Conservation (phyloP, 495 filamentous ascomycete species). For the Aspergillus heteromorphus region DNA sequence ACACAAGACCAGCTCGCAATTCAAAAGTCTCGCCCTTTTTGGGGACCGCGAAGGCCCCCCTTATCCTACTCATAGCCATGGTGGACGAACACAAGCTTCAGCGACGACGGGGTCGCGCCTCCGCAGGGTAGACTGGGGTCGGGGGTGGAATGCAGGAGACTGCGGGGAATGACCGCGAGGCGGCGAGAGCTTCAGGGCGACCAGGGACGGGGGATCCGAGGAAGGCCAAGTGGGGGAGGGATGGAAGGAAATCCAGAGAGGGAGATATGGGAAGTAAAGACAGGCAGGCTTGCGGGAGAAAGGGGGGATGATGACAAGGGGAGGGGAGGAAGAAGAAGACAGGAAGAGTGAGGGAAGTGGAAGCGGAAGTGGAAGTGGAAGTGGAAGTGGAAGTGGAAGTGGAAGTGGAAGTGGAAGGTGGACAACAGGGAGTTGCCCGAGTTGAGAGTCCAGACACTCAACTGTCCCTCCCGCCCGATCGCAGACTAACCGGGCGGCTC, state of each 20-base stretch:
- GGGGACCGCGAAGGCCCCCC: constrained; percentile 85
- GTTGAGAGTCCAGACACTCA: no score
- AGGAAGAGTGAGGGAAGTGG: neutral
- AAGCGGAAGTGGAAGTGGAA: no score
- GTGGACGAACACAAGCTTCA: constrained; percentile 31
- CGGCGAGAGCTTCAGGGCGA: constrained; percentile 29
- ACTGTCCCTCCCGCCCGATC: neutral
- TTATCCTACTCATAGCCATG: constrained; percentile 95
- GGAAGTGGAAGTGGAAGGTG: neutral
- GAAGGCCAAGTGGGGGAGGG: constrained; percentile 9
- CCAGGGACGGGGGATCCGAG: constrained; percentile 11
- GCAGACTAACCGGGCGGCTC: neutral
- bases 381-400: no score
- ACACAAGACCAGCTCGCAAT: constrained; percentile 89
- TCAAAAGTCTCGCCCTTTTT: constrained; percentile 98
- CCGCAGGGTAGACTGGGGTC: constrained; percentile 26
- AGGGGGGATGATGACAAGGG: constrained; percentile 18
- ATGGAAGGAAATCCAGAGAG: constrained; percentile 3
- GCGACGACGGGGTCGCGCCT: constrained; percentile 47
- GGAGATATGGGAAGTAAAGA: constrained; percentile 12
- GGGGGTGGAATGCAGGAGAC: constrained; percentile 23
- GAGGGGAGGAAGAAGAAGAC: constrained; percentile 11
- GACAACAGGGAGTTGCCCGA: neutral
- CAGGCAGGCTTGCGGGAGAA: constrained; percentile 8
- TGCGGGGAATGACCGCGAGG: constrained; percentile 33